Conservation (phyloP, 73 alveolate species). For the Blepharisma japonicum region DNA sequence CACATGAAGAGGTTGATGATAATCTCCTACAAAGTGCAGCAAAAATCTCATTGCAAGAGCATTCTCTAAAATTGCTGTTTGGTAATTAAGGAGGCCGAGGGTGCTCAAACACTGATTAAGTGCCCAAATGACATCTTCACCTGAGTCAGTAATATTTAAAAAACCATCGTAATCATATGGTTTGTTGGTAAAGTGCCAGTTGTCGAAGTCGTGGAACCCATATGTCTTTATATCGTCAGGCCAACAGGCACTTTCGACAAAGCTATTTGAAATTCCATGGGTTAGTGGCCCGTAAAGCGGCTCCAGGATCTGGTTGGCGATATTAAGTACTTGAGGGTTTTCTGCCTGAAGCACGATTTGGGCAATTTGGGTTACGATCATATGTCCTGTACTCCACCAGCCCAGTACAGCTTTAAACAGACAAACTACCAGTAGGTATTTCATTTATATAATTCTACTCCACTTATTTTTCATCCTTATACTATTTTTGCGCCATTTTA, state of each 20-base stretch:
- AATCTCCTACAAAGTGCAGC: slow-evolving; percentile 68
- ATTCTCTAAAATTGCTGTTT: slow-evolving; percentile 32
- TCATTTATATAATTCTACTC: too few species aligned
- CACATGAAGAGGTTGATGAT: slow-evolving; percentile 71
- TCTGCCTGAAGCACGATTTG: background rate
- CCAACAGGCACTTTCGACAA: slow-evolving; percentile 61
- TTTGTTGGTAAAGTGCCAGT: slow-evolving; percentile 54
- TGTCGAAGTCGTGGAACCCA: slow-evolving; percentile 35
- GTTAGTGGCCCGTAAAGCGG: slow-evolving; percentile 16
- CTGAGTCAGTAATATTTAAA: slow-evolving; percentile 15
- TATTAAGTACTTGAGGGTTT: too few species aligned
- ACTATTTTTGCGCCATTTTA: too few species aligned
- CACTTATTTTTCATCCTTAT: too few species aligned
- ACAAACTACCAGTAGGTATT: background rate
- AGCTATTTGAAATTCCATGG: slow-evolving; percentile 12
- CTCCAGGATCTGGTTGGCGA: slow-evolving; percentile 2
- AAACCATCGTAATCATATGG: slow-evolving; percentile 39
- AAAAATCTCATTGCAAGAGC: slow-evolving; percentile 50
- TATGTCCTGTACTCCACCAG: background rate
- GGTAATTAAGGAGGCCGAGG: background rate
- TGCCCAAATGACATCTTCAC: slow-evolving; percentile 22
- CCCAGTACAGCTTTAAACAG: background rate
- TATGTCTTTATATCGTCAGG: slow-evolving; percentile 55
- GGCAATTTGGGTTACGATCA: background rate
- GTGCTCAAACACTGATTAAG: slow-evolving; percentile 17